A percentile compares a stretch with the other conserved stretches of the same genome.
Evolutionary conservation across 495 filamentous ascomycete species (phyloP).

Genomic region (Neurospora sp.): DNA sequence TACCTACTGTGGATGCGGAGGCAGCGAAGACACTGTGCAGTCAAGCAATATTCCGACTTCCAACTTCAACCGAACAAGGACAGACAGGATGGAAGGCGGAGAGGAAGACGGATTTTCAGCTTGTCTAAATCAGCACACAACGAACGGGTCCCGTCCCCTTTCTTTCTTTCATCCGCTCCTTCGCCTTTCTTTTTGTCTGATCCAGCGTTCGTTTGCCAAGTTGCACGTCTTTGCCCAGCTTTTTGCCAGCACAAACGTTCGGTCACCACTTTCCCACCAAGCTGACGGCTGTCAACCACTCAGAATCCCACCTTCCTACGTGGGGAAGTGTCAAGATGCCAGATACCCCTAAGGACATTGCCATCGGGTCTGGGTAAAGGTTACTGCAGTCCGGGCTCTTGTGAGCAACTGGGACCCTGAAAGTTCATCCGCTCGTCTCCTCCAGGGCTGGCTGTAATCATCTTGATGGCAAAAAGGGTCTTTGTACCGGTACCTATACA

Average conservation of each 20-base stretch:
- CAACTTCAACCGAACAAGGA: neutral
- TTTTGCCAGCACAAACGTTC: neutral
- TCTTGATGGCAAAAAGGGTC: neutral
- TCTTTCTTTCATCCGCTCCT: neutral
- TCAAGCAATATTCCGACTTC: neutral
- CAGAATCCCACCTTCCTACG: neutral
- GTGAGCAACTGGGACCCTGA: neutral
- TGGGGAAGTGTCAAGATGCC: neutral
- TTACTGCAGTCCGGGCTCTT: neutral
- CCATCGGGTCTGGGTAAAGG: neutral
- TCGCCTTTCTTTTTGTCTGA: neutral
- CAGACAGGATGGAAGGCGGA: neutral
- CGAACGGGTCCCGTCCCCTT: neutral
- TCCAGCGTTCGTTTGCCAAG: neutral
- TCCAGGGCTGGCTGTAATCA: neutral
- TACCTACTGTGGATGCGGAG: neutral
- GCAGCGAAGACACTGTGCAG: neutral
- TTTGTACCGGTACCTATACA: neutral
- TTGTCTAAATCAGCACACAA: neutral
- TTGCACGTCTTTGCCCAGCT: neutral
- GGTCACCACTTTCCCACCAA: neutral
- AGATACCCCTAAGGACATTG: neutral
- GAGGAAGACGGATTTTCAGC: neutral
- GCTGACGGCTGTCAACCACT: neutral
- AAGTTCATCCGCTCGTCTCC: neutral